Conservation (phyloP, 352 stramenopile genomes). For the Phytophthora meadii region DNA sequence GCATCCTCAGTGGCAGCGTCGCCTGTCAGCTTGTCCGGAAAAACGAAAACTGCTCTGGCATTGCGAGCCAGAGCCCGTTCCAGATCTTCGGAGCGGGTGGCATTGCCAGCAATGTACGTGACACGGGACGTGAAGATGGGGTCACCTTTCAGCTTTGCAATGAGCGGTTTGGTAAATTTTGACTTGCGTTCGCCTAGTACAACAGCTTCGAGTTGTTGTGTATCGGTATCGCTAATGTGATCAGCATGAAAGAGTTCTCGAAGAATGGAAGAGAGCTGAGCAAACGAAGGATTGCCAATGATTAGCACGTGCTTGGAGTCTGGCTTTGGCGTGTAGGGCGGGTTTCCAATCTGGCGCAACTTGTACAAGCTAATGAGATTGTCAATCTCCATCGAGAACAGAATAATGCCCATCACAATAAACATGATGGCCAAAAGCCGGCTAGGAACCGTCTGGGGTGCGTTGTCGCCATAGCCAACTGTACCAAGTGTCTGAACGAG, state of each 20-base stretch:
- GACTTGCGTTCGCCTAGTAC: constrained; percentile 73
- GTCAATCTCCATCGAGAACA: constrained; percentile 91
- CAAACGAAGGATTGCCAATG: constrained; percentile 86
- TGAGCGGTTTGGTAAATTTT: constrained; percentile 75
- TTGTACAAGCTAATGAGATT: constrained; percentile 89
- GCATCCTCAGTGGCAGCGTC: constrained; percentile 80
- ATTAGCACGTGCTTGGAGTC: constrained; percentile 81
- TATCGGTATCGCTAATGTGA: constrained; percentile 54
- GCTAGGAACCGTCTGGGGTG: constrained; percentile 83
- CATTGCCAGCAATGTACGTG: constrained; percentile 82
- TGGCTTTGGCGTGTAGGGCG: constrained; percentile 71
- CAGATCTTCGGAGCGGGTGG: constrained; percentile 77
- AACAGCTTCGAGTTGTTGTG: constrained; percentile 69
- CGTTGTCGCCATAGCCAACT: constrained; percentile 89
- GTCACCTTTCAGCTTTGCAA: constrained; percentile 77
- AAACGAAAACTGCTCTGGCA: constrained; percentile 80
- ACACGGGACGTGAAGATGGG: constrained; percentile 82
- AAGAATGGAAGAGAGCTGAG: constrained; percentile 83
- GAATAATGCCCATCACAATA: constrained; percentile 87
- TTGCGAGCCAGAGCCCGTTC: constrained; percentile 64
- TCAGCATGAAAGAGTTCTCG: constrained; percentile 91
- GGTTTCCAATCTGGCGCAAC: constrained; percentile 81
- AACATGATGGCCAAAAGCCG: constrained; percentile 89
- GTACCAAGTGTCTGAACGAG: constrained; percentile 77
- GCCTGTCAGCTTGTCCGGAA: constrained; percentile 83